Evolutionary conservation across 257 asterid species (phyloP).

Genomic region (Nyctanthes arbortristis): DNA sequence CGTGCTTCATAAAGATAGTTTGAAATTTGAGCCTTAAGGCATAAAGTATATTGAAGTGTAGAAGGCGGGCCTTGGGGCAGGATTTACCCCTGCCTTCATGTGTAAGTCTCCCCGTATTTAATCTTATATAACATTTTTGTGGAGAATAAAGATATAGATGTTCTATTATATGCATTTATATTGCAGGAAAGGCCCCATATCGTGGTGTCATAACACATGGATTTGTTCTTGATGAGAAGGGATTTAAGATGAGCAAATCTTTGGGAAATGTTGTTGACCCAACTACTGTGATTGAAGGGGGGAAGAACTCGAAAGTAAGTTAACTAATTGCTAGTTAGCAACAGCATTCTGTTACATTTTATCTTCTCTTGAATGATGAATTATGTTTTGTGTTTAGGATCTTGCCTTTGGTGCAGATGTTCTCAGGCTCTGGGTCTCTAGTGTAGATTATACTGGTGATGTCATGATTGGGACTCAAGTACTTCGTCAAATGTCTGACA

Average conservation of each 20-base stretch:
- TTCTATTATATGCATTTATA: slow-evolving; percentile 19
- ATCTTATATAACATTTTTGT: background rate
- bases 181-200: slow-evolving; percentile 93
- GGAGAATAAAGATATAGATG: slow-evolving; percentile 9
- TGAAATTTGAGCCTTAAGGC: too few species aligned
- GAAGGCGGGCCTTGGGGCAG: too few species aligned
- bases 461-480: slow-evolving; percentile 81
- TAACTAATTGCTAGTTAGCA: slow-evolving; percentile 4
- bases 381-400: slow-evolving; percentile 49
- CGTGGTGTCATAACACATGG: slow-evolving; percentile 87
- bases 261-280: slow-evolving; percentile 97
- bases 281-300: slow-evolving; percentile 84
- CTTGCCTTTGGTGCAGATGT: slow-evolving; percentile 92
- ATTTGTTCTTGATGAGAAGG: slow-evolving; percentile 93
- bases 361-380: slow-evolving; percentile 26
- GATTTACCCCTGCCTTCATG: slow-evolving; percentile 10
- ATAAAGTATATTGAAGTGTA: too few species aligned
- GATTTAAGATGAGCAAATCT: slow-evolving; percentile 98
- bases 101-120: background rate
- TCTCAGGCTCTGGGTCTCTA: slow-evolving; percentile 95
- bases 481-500: slow-evolving; percentile 95
- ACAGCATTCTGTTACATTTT: background rate
- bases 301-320: slow-evolving; percentile 73
- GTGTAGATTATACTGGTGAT: slow-evolving; percentile 94
- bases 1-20: too few species aligned